A percentile compares a stretch with the other conserved stretches of the same genome.
Evolutionary conservation across 1,284 basidiomycete genomes (phyloP).

Genomic region (Fomitopsis pinicola): DNA sequence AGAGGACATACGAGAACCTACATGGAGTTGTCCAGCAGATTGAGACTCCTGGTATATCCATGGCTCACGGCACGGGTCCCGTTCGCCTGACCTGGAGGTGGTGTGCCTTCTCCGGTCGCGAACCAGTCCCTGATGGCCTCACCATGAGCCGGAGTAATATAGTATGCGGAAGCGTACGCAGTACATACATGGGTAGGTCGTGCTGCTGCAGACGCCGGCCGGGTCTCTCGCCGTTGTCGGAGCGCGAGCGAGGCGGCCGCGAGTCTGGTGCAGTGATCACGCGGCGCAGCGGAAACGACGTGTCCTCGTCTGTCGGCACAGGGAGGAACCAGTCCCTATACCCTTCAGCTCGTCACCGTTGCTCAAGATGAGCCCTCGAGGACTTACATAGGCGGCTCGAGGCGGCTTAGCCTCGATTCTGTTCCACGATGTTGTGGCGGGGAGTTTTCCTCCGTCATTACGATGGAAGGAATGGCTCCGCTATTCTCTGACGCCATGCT

Average conservation of each 20-base stretch:
- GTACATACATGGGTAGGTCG: background rate
- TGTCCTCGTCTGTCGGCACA: background rate
- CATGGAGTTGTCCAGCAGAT: background rate
- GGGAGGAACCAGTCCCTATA: background rate
- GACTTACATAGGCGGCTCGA: background rate
- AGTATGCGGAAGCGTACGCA: background rate
- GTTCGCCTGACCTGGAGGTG: no score
- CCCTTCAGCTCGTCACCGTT: background rate
- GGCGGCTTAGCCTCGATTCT: background rate
- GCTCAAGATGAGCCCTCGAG: background rate
- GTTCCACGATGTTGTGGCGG: background rate
- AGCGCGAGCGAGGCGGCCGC: background rate
- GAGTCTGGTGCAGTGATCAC: background rate
- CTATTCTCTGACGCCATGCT: background rate
- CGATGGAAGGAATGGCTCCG: no score
- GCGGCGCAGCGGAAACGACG: background rate
- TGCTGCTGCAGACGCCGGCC: background rate
- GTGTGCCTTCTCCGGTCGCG: background rate
- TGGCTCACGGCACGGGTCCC: background rate
- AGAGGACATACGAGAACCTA: background rate
- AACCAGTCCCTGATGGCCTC: background rate
- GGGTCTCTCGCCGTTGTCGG: background rate
- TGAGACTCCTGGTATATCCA: background rate
- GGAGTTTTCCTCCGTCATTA: background rate
- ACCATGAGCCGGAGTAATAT: background rate